Base-by-base conservation (phyloP, 495 filamentous ascomycete genomes). In the Lasiosphaeris hirsuta region DNA sequence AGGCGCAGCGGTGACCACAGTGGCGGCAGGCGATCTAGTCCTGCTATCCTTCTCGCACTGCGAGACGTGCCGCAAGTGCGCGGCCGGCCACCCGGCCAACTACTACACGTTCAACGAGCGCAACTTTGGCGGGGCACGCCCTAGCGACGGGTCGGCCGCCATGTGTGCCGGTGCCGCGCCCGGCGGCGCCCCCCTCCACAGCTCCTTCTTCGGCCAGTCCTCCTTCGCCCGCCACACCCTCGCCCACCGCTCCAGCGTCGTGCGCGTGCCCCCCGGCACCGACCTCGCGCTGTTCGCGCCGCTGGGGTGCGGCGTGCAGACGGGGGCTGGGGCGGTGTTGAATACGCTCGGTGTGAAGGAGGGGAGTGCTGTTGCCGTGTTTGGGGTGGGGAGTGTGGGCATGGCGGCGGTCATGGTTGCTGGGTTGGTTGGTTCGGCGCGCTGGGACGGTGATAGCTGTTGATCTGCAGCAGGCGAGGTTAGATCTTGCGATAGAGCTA, bases 361-460 rank as follows among this genome's bases (percentile, higher is more conserved):
- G 0, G 89, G 88, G 0, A 73, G 86, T 30, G 72, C 67, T 4
- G 79, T 91, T 0, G 79, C 90, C 0, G 81, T 94, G 3, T 86
- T 90, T 61, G 89, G 89, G 0, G 84, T 86, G 13, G 89, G 89
- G 0, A 82, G 85, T 0, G 81, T 92, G 0, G 89, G 89, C 0
- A 73, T 92, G 47, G 75, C 90, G 10, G 87, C 83, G 54, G 81
- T 80, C 0, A 73, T 92, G 47, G 75, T 90, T 8, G 87, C 83
- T 52, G 82, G 30, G 40, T 33, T 80, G 9, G 56, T 69, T 7
- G 14, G 46, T 10, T 49, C 41, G 1, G 61, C 59, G 5, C 30
- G n/a, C n/a, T n/a, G n/a, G 18, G n/a, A 59, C 44, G 77, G 69
- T 92, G 10, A 75, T 89, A 1, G 73, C 78, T 0, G 84, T 90